These are phyloP conservation scores for Exophiala calicioides DNA, from an alignment of 2,329 filamentous ascomycete genomes.

Conservation along the genomic window DNA sequence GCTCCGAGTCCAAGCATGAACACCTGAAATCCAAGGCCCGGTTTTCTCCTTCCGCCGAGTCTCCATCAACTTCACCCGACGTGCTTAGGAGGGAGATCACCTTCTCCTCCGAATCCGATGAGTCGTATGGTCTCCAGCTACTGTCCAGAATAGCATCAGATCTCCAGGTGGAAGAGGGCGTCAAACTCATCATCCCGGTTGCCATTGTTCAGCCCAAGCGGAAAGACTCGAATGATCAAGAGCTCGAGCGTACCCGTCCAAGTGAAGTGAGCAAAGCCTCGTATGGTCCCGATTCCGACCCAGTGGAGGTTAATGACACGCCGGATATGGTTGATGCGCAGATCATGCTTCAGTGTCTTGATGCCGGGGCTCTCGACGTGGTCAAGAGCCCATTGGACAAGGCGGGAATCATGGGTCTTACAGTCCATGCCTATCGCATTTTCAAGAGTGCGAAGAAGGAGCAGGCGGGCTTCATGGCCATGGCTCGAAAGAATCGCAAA, in stretches of 20 bases:
- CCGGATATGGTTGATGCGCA: constrained; percentile 50
- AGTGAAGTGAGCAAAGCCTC: constrained; percentile 21
- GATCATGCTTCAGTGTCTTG: constrained; percentile 71
- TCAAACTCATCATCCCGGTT: constrained; percentile 52
- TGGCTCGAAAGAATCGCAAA: constrained; percentile 71
- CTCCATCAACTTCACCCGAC: constrained; percentile 34
- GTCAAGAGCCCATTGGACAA: constrained; percentile 75
- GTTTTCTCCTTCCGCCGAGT: constrained; percentile 35
- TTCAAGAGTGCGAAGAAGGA: constrained; percentile 75
- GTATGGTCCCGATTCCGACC: constrained; percentile 23
- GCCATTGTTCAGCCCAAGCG: constrained; percentile 45
- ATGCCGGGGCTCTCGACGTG: constrained; percentile 84
- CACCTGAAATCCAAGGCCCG: constrained; percentile 35
- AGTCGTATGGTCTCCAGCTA: constrained; percentile 51
- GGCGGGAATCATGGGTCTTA: constrained; percentile 72
- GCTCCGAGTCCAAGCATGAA: constrained; percentile 42
- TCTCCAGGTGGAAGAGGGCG: constrained; percentile 51
- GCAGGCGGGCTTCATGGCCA: constrained; percentile 68
- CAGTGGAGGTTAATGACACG: constrained; percentile 30
- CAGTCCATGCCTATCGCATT: constrained; percentile 80
- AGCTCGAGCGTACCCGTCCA: constrained; percentile 8
- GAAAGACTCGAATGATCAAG: constrained; percentile 28
- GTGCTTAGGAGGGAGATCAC: constrained; percentile 40
- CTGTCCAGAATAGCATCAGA: constrained; percentile 52
- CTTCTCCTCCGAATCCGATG: constrained; percentile 46